Percentiles rank a stretch among this genome's conserved stretches.
phyloP scores from a whole-genome alignment of 129 eudicot species.

The Heracleum sosnowskyi region DNA sequence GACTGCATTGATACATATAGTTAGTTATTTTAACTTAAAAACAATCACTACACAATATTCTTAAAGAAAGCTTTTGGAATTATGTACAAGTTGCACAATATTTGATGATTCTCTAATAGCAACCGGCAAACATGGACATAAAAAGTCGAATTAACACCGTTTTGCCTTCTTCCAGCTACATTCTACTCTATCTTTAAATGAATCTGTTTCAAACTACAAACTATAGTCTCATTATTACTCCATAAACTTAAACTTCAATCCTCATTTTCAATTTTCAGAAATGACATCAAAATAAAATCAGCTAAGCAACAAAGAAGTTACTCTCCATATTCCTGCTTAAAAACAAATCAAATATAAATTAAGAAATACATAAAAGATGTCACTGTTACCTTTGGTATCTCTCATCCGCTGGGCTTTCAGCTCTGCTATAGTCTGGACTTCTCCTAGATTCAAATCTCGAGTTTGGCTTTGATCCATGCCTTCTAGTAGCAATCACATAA shows the following conservation, averaged over 20 bases:
- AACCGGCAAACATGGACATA: neutral
- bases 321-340: neutral
- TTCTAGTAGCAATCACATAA: neutral
- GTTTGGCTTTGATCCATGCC: conserved; percentile 39
- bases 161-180: neutral
- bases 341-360: neutral
- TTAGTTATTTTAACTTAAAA: neutral
- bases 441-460: conserved; percentile 21
- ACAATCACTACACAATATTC: neutral
- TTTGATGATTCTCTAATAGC: neutral
- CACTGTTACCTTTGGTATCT: conserved; percentile 7
- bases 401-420: conserved; percentile 7
- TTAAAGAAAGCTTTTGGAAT: neutral
- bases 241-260: neutral
- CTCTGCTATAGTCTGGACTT: conserved; percentile 19
- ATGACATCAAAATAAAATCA: neutral
- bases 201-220: neutral
- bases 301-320: neutral
- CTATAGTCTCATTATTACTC: too few species aligned
- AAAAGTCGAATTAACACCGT: neutral
- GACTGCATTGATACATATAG: conserved; percentile 23
- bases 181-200: neutral
- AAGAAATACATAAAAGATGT: neutral
- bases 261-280: neutral
- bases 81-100: neutral